Evolutionary conservation across 495 filamentous ascomycete genomes (phyloP).

Genomic region (Cercophora newfieldiana): DNA sequence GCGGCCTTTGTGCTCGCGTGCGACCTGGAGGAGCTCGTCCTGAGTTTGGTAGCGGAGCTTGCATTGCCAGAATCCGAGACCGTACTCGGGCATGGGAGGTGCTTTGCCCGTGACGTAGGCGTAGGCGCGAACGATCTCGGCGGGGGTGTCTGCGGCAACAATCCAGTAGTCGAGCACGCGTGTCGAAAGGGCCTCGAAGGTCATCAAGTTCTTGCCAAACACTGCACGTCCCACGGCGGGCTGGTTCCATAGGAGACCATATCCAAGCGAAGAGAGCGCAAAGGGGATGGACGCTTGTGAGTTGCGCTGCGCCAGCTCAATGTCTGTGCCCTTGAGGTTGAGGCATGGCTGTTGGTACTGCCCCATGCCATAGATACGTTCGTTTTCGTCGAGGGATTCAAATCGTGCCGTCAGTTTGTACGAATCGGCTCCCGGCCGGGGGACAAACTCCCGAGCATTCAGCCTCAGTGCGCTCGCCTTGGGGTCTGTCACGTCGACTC

Average conservation of each 20-base stretch:
- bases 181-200: constrained; percentile 57
- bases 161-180: constrained; percentile 59
- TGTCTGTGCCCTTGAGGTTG: constrained; percentile 56
- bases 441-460: constrained; percentile 56
- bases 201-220: constrained; percentile 58
- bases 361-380: constrained; percentile 64
- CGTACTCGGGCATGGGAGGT: constrained; percentile 64
- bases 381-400: constrained; percentile 50
- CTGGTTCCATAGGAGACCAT: constrained; percentile 62
- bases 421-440: constrained; percentile 45
- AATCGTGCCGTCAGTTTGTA: constrained; percentile 56
- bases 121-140: constrained; percentile 55
- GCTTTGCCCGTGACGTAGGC: constrained; percentile 51
- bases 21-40: constrained; percentile 55
- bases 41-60: constrained; percentile 62
- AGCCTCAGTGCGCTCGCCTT: constrained; percentile 56
- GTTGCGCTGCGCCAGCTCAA: constrained; percentile 63
- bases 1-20: constrained; percentile 53
- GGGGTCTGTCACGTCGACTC: constrained; percentile 51
- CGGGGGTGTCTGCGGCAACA: constrained; percentile 54
- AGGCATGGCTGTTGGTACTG: constrained; percentile 60
- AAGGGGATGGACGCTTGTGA: constrained; percentile 62
- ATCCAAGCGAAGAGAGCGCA: constrained; percentile 53
- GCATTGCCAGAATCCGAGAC: constrained; percentile 64
- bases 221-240: constrained; percentile 57